These are phyloP conservation scores for Neohortaea acidophila DNA, from an alignment of 495 filamentous ascomycete species.

Conservation along the genomic window DNA sequence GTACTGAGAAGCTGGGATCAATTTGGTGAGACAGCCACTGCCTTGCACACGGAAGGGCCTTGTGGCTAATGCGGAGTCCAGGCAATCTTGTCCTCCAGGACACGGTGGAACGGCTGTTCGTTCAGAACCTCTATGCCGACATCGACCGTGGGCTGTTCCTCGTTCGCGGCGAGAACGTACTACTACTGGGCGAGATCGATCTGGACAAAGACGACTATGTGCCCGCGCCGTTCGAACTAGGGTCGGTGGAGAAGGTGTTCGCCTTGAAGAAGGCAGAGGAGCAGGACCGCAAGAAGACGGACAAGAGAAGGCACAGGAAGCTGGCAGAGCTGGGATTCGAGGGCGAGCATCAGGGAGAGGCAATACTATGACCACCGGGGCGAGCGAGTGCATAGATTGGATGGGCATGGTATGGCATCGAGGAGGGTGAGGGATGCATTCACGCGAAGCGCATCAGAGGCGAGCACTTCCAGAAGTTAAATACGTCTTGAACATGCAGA, in stretches of 20 bases:
- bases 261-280: constrained; percentile 55
- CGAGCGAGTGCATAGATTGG: neutral
- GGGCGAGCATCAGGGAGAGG: constrained; percentile 65
- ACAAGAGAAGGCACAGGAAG: constrained; percentile 54
- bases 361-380: constrained; percentile 41
- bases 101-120: constrained; percentile 74
- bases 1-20: constrained; percentile 95
- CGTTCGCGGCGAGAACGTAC: constrained; percentile 84
- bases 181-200: constrained; percentile 87
- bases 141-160: constrained; percentile 69
- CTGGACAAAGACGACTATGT: constrained; percentile 86
- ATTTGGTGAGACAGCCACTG: constrained; percentile 48
- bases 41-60: neutral
- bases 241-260: constrained; percentile 52
- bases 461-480: constrained; percentile 4
- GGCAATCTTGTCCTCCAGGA: constrained; percentile 90
- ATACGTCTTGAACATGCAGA: constrained; percentile 21
- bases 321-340: constrained; percentile 70
- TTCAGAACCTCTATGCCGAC: constrained; percentile 58
- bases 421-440: too few relatives aligned
- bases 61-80: constrained; percentile 24
- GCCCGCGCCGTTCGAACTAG: constrained; percentile 52
- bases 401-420: too few relatives aligned
- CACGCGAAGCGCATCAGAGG: neutral
- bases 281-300: constrained; percentile 47